Evolutionary conservation across 495 filamentous ascomycete genomes (phyloP), one percentile per base, ranked within the genome.

Genomic region (Amniculicola lignicola): DNA sequence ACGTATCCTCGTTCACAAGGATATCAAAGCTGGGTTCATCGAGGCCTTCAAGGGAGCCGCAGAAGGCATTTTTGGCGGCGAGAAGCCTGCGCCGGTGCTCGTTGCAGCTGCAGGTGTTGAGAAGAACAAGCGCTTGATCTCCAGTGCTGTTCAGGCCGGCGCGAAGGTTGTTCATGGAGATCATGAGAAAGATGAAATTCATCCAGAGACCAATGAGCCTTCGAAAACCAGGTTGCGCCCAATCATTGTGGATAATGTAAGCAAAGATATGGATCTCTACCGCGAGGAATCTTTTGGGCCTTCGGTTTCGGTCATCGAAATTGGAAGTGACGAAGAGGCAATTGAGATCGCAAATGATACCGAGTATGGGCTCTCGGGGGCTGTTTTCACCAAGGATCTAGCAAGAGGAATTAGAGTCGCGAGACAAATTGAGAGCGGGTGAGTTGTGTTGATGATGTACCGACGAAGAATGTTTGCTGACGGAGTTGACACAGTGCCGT

Each of bases 241-340:
- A 0, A 68, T 90, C 33, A 76, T 95, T 15, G 67, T 95, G 4
- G 76, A 75, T 28, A 77, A 77, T 27, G 82, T 91, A n/a, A 88
- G 74, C 9, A 79, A 82, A 49, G 83, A 85, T 0, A 95, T 95
- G 89, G 87, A 92, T 52, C 62, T 96, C 22, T 95, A 88, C 67
- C 72, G 79, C 63, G 83, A 79, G 16, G 91, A 95, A 73, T 85
- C 79, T 7, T 96, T 96, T 64, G 90, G 90, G 0, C 89, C 90
- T 3, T 84, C 81, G 0, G 87, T 91, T 3, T 74, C 74, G 23
- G 40, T 87, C 29, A 75, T 81, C 19, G 74, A 74, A 44, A 69
- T 86, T 39, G 72, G 75, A 35, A 64, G 42, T 36, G 69, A 70
- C 24, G 61, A 67, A 39, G 54, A 73, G 51, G 66, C 64, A 16